phyloP scores from a whole-genome alignment of 2,329 filamentous ascomycete species.

The Claviceps cyperi region DNA sequence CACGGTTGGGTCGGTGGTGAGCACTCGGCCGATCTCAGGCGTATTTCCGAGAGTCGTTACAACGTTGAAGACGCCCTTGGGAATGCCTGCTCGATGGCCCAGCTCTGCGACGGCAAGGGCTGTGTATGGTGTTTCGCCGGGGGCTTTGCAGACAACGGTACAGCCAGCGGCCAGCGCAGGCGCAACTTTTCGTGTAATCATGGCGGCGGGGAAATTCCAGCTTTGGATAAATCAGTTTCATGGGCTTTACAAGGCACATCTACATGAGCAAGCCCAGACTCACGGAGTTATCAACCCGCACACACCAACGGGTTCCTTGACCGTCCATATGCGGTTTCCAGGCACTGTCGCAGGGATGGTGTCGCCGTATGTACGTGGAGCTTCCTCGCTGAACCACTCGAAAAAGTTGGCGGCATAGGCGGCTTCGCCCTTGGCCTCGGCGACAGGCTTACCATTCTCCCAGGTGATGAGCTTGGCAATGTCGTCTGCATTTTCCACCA shows the following conservation, averaged over 20 bases:
- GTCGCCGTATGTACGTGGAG: slow-evolving; percentile 58
- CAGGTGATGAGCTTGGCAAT: slow-evolving; percentile 71
- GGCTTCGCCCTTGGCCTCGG: slow-evolving; percentile 60
- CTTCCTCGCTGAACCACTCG: slow-evolving; percentile 73
- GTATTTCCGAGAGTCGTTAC: slow-evolving; percentile 72
- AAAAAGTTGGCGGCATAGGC: slow-evolving; percentile 62
- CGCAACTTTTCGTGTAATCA: slow-evolving; percentile 57
- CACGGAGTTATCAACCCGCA: slow-evolving; percentile 67
- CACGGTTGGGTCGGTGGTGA: slow-evolving; percentile 59
- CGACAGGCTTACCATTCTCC: slow-evolving; percentile 78
- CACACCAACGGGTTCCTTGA: slow-evolving; percentile 75
- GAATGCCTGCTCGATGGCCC: slow-evolving; percentile 73
- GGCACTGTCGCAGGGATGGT: slow-evolving; percentile 56
- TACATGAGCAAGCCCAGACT: neutral
- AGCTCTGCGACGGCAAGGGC: slow-evolving; percentile 79
- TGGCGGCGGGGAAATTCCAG: slow-evolving; percentile 76
- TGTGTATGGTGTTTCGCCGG: slow-evolving; percentile 84
- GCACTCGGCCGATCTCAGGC: slow-evolving; percentile 56
- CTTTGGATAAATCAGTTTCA: slow-evolving; percentile 14
- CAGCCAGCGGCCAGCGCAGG: slow-evolving; percentile 85
- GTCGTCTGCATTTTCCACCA: slow-evolving; percentile 66
- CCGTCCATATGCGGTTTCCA: slow-evolving; percentile 60
- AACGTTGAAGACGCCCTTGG: slow-evolving; percentile 81
- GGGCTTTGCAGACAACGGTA: slow-evolving; percentile 83
- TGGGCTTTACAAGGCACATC: neutral